Conservation (phyloP, 352 stramenopile species). For the Phytophthora sp. region DNA sequence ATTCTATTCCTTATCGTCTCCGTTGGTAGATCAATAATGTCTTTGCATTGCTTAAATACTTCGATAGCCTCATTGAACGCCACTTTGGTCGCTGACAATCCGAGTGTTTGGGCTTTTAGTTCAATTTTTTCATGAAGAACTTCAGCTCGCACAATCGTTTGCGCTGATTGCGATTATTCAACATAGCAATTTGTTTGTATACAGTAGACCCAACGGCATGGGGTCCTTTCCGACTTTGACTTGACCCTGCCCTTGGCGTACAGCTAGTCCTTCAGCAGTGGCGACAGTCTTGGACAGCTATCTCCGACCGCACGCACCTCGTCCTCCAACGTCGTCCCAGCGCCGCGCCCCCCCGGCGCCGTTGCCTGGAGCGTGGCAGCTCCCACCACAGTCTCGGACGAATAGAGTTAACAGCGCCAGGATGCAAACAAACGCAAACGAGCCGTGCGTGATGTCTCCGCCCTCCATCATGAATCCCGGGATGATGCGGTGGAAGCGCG, state of each 20-base stretch:
- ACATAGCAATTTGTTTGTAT: too few relatives aligned
- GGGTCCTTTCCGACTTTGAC: too few relatives aligned
- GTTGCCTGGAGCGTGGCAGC: constrained; percentile 58
- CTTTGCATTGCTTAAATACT: constrained; percentile 19
- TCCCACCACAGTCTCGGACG: too few relatives aligned
- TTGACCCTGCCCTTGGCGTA: too few relatives aligned
- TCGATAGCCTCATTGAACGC: not conserved
- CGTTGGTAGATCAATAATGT: not conserved
- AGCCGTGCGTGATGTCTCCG: constrained; percentile 92
- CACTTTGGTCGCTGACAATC: not conserved
- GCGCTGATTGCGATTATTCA: constrained; percentile 13
- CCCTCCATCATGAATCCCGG: constrained; percentile 99
- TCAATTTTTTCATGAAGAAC: constrained; percentile 18
- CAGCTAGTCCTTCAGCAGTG: too few relatives aligned
- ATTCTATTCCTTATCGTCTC: constrained; percentile 12
- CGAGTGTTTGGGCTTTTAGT: not conserved
- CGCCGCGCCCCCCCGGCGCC: constrained; percentile 94
- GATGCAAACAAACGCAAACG: too few relatives aligned
- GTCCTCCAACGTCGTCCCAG: constrained; percentile 97
- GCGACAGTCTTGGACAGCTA: too few relatives aligned
- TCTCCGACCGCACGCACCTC: too few relatives aligned
- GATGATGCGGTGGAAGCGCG: constrained; percentile 97
- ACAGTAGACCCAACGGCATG: too few relatives aligned
- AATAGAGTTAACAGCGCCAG: too few relatives aligned
- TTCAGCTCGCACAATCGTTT: constrained; percentile 13